Evolutionary conservation across 2,329 filamentous ascomycete genomes (phyloP), one percentile per base, ranked within the genome.

Genomic region (Paramyrothecium sp.): DNA sequence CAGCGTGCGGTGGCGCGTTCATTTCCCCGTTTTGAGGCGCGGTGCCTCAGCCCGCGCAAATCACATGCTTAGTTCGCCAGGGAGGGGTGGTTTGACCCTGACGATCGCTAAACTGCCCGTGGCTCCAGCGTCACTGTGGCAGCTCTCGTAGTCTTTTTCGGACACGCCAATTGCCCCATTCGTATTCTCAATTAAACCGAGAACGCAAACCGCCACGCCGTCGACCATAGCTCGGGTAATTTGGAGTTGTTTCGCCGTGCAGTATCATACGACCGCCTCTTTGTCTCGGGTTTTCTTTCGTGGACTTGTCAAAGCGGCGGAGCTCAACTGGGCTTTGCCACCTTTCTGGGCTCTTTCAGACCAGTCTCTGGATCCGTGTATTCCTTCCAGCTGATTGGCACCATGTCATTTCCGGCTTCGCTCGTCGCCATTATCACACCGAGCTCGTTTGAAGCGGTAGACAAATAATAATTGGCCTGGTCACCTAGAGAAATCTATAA

Each of bases 381-480:
- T 76, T 98, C 94, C 78, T 89, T 96, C 95, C 95, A 99, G 74
- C 89, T 96, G 56, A 96, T 84, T 2, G 95, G 94, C 67, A 90
- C 89, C 92, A 98, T 96, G 66, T 90, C 85, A 74, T 96, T 94
- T 1, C 93, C 93, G 2, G 84, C 85, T 71, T 96, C 92, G 70
- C 92, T 96, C 65, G 85, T 89, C 11, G 94, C 95, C 87, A 98
- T 91, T 44, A 99, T 90, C 58, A 98, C 94, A 2, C 95, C 95
- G 46, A 96, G 81, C 71, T 96, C 90, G 73, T 99, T 98, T 64
- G 86, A 86, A 26, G 92, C 92, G 1, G 95, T 99, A 23, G 89
- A 90, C n/a, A 96, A 82, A 73, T 97, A 99, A 73, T 98, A 99
- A 67, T 91, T 96, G 53, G 90, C 87, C 76, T 98, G 93, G 71